These are phyloP conservation scores for Dacryopinax primogenitus DNA, from an alignment of 768 basidiomycete species.

Conservation along the genomic window DNA sequence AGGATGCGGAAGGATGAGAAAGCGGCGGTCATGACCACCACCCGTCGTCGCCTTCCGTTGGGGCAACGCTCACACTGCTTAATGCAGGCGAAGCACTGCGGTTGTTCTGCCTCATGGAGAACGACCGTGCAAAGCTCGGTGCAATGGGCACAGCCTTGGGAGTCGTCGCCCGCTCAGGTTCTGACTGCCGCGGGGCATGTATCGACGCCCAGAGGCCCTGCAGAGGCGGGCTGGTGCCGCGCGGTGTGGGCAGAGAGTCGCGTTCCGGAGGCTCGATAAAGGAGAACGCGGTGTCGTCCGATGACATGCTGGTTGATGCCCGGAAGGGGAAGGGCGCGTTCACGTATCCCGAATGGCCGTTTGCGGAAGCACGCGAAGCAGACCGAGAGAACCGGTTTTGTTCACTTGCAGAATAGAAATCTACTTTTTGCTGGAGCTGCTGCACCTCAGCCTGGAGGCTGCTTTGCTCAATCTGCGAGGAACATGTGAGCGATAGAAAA, in stretches of 20 bases:
- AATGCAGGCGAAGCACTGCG: conserved; percentile 55
- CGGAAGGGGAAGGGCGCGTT: neutral
- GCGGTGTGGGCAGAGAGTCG: neutral
- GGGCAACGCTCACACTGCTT: conserved; percentile 58
- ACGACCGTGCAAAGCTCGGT: neutral
- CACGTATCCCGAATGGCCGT: neutral
- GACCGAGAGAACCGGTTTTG: neutral
- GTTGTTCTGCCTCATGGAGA: neutral
- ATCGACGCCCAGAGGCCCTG: conserved; percentile 12
- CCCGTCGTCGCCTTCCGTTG: conserved; percentile 58
- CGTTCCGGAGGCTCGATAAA: neutral
- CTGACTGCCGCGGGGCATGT: conserved; percentile 8
- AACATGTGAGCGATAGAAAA: neutral
- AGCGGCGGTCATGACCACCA: conserved; percentile 50
- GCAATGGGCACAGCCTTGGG: neutral
- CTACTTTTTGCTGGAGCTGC: conserved; percentile 23
- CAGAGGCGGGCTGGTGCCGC: conserved; percentile 3
- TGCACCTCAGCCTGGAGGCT: conserved; percentile 48
- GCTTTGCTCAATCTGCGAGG: conserved; percentile 41
- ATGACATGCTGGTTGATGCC: neutral
- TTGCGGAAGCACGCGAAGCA: neutral
- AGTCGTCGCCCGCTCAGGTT: neutral
- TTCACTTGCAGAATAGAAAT: neutral
- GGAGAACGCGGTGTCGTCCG: neutral
- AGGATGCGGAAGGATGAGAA: neutral